These are phyloP conservation scores for Geoglossum cookeanum DNA, from an alignment of 2,329 filamentous ascomycete genomes.

Conservation along the genomic window DNA sequence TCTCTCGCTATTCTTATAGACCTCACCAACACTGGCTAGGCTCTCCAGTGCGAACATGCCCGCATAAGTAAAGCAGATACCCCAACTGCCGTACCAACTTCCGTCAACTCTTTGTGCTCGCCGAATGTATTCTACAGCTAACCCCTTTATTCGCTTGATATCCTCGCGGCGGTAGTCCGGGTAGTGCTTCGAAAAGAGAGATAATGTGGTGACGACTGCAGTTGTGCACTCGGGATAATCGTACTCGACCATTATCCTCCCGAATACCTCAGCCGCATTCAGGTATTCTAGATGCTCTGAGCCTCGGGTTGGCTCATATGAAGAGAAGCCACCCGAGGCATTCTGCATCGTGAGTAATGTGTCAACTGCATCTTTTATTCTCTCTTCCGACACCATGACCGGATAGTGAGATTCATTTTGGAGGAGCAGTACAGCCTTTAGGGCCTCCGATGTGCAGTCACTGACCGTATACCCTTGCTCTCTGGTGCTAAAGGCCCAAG, in stretches of 20 bases:
- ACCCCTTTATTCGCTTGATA: slow-evolving; percentile 50
- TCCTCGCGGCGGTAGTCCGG: slow-evolving; percentile 62
- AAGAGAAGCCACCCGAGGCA: slow-evolving; percentile 63
- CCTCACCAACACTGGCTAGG: slow-evolving; percentile 63
- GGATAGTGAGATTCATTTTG: slow-evolving; percentile 65
- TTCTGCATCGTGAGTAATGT: slow-evolving; percentile 88
- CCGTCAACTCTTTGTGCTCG: slow-evolving; percentile 59
- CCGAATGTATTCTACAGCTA: slow-evolving; percentile 70
- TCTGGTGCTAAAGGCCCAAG: slow-evolving; percentile 88
- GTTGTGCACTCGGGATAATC: slow-evolving; percentile 97
- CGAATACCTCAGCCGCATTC: slow-evolving; percentile 93
- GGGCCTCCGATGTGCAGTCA: slow-evolving; percentile 79
- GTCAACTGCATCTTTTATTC: slow-evolving; percentile 76
- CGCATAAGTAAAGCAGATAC: slow-evolving; percentile 94
- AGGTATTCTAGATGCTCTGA: slow-evolving; percentile 63
- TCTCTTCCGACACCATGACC: slow-evolving; percentile 49
- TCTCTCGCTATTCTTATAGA: slow-evolving; percentile 50
- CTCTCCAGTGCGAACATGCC: slow-evolving; percentile 92
- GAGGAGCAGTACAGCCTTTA: slow-evolving; percentile 71
- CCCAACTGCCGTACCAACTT: slow-evolving; percentile 97
- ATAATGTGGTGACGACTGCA: slow-evolving; percentile 73
- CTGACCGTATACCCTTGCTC: slow-evolving; percentile 89
- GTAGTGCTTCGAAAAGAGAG: slow-evolving; percentile 63
- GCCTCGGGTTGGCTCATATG: slow-evolving; percentile 71
- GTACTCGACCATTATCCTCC: slow-evolving; percentile 95